phyloP scores from a whole-genome alignment of 441 rosid species.

The Viola pubescens region DNA sequence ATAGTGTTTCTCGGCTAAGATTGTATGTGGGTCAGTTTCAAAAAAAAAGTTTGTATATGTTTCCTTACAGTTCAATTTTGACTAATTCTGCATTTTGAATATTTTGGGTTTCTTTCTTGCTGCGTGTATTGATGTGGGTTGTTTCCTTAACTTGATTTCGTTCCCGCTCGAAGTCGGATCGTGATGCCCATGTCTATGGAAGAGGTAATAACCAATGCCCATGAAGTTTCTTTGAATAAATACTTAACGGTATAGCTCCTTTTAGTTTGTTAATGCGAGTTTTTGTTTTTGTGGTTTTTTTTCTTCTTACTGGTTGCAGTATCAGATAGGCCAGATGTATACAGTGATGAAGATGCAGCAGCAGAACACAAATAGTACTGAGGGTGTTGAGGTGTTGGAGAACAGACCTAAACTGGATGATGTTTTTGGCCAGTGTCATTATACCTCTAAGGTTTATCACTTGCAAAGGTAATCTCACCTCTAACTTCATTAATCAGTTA shows the following conservation, averaged over 20 bases:
- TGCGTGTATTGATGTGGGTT: not conserved
- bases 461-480: slow-evolving; percentile 44
- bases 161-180: slow-evolving; percentile 41
- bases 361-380: slow-evolving; percentile 36
- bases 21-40: no score
- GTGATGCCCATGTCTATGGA: slow-evolving; percentile 59
- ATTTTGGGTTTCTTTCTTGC: not conserved
- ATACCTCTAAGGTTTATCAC: slow-evolving; percentile 51
- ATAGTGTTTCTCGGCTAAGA: not conserved
- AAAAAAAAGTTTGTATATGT: not conserved
- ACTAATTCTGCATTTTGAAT: not conserved
- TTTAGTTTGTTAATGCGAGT: no score
- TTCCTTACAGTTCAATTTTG: not conserved
- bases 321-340: slow-evolving; percentile 54
- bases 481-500: no score
- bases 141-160: slow-evolving; percentile 28
- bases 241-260: no score
- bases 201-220: slow-evolving; percentile 35
- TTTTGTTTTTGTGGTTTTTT: not conserved
- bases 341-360: slow-evolving; percentile 65
- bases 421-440: slow-evolving; percentile 43
- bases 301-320: slow-evolving; percentile 31
- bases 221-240: no score
- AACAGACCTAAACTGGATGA: slow-evolving; percentile 35
- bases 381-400: slow-evolving; percentile 57